Conservation (phyloP, 352 stramenopile species). For the Phytophthora hybrid region DNA sequence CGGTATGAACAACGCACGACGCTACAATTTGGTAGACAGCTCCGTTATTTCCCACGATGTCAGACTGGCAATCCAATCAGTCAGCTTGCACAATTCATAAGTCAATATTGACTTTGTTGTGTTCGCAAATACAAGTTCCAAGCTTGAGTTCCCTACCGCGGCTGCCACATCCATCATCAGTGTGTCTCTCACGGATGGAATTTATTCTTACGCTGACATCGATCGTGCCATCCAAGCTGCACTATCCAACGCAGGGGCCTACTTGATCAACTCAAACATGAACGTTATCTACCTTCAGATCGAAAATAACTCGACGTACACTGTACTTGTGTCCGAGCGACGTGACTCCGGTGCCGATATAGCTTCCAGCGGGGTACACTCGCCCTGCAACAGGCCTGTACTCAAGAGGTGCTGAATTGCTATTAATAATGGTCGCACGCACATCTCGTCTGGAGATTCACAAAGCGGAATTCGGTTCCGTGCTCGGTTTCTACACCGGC, state of each 20-base stretch:
- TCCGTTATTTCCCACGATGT: not conserved
- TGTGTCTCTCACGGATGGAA: conserved; percentile 23
- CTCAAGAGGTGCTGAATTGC: conserved; percentile 21
- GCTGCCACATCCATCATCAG: conserved; percentile 4
- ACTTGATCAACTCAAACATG: conserved; percentile 28
- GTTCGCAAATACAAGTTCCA: not conserved
- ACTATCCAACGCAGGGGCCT: conserved; percentile 28
- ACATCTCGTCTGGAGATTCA: not conserved
- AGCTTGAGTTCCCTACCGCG: conserved; percentile 16
- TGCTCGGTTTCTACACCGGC: conserved; percentile 17
- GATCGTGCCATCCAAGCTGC: conserved; percentile 26
- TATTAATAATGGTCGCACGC: not conserved
- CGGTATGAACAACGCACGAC: not conserved
- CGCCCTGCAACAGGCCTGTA: conserved; percentile 36
- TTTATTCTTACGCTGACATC: conserved; percentile 32
- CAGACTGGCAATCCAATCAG: not conserved
- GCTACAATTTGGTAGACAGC: not conserved
- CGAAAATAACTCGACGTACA: conserved; percentile 25
- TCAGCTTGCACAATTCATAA: not conserved
- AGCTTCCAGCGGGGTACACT: conserved; percentile 17
- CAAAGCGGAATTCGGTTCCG: not conserved
- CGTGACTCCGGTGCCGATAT: conserved; percentile 6
- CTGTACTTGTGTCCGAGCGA: conserved; percentile 35
- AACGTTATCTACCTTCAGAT: conserved; percentile 34
- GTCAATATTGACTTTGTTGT: not conserved